These are phyloP conservation scores for Ananas comosus DNA, from an alignment of 176 grass and related monocot genomes.

Conservation along the genomic window DNA sequence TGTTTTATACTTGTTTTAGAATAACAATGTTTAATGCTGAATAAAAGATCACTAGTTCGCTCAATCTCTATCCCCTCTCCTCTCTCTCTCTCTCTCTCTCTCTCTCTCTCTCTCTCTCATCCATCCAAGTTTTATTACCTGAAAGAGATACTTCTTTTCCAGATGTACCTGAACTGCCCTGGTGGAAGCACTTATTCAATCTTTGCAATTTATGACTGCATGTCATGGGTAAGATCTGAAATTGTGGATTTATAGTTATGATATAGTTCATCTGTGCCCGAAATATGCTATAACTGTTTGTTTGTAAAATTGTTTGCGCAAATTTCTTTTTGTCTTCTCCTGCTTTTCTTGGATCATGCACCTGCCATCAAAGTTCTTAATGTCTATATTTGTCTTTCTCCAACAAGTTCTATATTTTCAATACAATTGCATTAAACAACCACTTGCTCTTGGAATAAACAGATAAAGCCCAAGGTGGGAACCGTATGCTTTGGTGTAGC, in stretches of 20 bases:
- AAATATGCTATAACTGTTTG: constrained; percentile 20
- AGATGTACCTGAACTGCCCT: constrained; percentile 87
- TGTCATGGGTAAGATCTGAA: constrained; percentile 68
- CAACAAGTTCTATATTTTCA: constrained; percentile 13
- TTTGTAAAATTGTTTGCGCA: not conserved
- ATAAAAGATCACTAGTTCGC: constrained; percentile 2
- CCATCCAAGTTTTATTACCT: constrained; percentile 19
- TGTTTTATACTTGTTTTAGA: not conserved
- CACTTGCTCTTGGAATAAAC: constrained; percentile 15
- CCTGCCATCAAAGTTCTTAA: not conserved
- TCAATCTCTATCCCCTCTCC: not conserved
- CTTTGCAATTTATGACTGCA: constrained; percentile 94
- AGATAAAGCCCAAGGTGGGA: constrained; percentile 94
- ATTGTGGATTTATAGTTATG: constrained; percentile 15
- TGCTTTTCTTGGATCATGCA: not conserved
- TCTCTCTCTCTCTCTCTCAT: constrained; percentile 4
- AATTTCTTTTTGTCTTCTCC: too few relatives aligned
- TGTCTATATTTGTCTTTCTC: constrained; percentile 2
- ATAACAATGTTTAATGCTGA: not conserved
- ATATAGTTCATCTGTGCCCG: too few relatives aligned
- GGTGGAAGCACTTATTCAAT: constrained; percentile 88
- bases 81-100: too few relatives aligned
- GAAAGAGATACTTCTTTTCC: constrained; percentile 16
- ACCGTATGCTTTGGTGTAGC: constrained; percentile 88
- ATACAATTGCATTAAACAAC: constrained; percentile 2